Evolutionary conservation across 108 stramenopile species (phyloP).

Genomic region (Poteriospumella lacustris): DNA sequence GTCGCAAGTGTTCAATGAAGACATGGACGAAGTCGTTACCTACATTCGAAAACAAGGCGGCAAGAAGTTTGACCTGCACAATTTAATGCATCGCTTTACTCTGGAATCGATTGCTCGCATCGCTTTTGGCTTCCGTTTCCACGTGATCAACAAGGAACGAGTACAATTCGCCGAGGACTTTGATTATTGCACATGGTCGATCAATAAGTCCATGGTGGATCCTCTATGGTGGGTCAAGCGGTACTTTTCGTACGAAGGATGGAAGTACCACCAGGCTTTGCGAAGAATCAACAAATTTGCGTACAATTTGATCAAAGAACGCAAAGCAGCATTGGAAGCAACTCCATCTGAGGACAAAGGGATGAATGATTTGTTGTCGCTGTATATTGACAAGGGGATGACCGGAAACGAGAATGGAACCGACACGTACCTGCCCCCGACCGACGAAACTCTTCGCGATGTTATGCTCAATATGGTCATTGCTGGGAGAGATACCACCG

Average conservation of each 20-base stretch:
- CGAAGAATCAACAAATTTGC: neutral
- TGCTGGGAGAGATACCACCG: slow-evolving; percentile 63
- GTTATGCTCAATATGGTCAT: slow-evolving; percentile 56
- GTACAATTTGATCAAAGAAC: neutral
- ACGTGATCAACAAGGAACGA: slow-evolving; percentile 36
- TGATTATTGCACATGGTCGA: slow-evolving; percentile 35
- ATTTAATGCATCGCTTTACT: slow-evolving; percentile 38
- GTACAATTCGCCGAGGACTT: slow-evolving; percentile 46
- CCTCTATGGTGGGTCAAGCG: slow-evolving; percentile 40
- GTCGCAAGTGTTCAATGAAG: slow-evolving; percentile 56
- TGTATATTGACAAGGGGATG: slow-evolving; percentile 40
- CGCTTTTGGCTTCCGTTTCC: slow-evolving; percentile 52
- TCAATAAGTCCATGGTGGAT: slow-evolving; percentile 42
- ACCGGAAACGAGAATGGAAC: neutral
- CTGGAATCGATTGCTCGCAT: slow-evolving; percentile 50
- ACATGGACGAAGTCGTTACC: slow-evolving; percentile 31
- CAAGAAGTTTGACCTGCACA: slow-evolving; percentile 41
- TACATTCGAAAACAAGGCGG: neutral
- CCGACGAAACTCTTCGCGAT: slow-evolving; percentile 48
- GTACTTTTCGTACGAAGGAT: neutral
- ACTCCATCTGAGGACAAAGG: neutral
- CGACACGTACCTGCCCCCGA: neutral
- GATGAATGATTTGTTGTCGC: neutral
- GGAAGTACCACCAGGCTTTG: neutral
- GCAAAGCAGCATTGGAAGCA: neutral